phyloP scores from a whole-genome alignment of 2,329 filamentous ascomycete species.

The Raffaelea ambrosiae region DNA sequence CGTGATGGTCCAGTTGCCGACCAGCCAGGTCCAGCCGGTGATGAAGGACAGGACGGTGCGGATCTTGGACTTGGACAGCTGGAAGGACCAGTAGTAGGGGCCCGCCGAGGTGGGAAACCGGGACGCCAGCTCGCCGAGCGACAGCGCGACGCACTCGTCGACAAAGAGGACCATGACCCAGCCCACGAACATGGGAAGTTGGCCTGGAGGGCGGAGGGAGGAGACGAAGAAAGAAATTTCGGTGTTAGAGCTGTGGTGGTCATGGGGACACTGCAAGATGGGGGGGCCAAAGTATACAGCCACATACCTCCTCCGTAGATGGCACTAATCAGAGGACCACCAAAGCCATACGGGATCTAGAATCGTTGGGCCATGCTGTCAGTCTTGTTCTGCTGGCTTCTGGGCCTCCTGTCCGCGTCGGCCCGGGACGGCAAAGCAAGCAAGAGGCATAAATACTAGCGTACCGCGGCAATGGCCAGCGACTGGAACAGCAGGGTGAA shows the following conservation, averaged over 20 bases:
- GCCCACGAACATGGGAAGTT: conserved; percentile 41
- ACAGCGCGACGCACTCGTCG: conserved; percentile 41
- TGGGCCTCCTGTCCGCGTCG: too few species aligned
- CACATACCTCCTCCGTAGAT: conserved; percentile 8
- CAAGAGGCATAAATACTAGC: background rate
- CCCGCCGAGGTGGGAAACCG: conserved; percentile 9
- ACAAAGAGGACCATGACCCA: conserved; percentile 48
- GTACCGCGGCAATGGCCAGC: conserved; percentile 8
- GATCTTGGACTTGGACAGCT: conserved; percentile 55
- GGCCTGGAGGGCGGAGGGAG: background rate
- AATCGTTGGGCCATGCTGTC: too few species aligned
- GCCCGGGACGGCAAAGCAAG: too few species aligned
- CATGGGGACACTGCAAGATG: background rate
- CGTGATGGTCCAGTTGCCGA: conserved; percentile 75
- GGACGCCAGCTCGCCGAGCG: conserved; percentile 8
- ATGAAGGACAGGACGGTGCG: conserved; percentile 60
- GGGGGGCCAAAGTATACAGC: too few species aligned
- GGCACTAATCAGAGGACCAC: conserved; percentile 9
- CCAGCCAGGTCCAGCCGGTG: conserved; percentile 67
- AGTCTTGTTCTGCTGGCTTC: background rate
- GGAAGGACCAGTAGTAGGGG: conserved; percentile 73
- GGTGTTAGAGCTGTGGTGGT: too few species aligned
- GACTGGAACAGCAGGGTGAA: conserved; percentile 53
- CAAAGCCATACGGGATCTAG: conserved; percentile 10
- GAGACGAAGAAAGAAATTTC: background rate